phyloP scores from a whole-genome alignment of 2,329 filamentous ascomycete species.

The Colletotrichum camelliae region DNA sequence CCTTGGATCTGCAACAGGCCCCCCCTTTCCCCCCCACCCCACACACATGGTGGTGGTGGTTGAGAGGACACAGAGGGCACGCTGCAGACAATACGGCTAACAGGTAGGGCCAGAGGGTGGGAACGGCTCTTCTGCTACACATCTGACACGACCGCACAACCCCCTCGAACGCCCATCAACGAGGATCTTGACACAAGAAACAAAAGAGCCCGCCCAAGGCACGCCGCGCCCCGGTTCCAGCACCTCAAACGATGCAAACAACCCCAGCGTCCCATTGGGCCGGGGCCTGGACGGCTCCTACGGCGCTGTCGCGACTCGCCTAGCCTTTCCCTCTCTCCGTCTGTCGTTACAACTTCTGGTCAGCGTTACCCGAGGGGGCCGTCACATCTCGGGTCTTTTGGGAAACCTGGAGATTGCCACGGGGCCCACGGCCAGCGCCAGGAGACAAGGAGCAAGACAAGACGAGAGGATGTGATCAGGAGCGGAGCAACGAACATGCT shows the following conservation, averaged over 20 bases:
- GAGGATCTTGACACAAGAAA: slow-evolving; percentile 15
- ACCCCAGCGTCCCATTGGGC: not conserved
- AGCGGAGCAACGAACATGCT: not conserved
- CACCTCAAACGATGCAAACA: slow-evolving; percentile 6
- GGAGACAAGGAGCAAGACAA: not conserved
- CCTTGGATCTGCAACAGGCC: not conserved
- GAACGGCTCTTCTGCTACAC: slow-evolving; percentile 16
- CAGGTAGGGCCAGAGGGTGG: not conserved
- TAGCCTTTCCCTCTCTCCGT: not conserved
- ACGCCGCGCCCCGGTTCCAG: not conserved
- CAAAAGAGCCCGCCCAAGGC: not conserved
- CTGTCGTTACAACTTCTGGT: not conserved
- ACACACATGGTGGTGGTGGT: not conserved
- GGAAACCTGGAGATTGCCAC: not conserved
- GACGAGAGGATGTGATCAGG: not conserved
- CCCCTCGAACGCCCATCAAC: slow-evolving; percentile 2
- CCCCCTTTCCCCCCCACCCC: not conserved
- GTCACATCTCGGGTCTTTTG: not conserved
- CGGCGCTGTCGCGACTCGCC: not conserved
- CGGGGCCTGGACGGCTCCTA: not conserved
- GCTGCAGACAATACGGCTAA: not conserved
- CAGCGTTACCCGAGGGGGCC: not conserved
- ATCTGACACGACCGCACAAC: slow-evolving; percentile 20
- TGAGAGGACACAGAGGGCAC: not conserved
- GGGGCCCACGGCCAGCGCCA: not conserved